These are phyloP conservation scores for Alternaria tenuissima DNA, from an alignment of 2,329 filamentous ascomycete genomes.

Conservation along the genomic window DNA sequence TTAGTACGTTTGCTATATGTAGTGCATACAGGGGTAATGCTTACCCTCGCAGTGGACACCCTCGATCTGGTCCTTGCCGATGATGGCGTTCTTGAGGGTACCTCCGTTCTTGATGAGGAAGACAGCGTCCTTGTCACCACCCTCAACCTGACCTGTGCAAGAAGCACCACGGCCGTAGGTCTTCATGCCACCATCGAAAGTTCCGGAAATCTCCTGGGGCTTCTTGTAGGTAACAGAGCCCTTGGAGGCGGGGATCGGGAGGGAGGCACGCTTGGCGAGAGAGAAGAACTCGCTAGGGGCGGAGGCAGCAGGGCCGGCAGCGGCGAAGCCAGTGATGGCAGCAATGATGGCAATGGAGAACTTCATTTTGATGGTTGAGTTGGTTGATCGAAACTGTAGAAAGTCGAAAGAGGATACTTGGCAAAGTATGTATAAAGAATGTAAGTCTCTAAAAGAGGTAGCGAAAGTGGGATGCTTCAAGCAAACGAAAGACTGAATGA, in stretches of 20 bases:
- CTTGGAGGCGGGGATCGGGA: slow-evolving; percentile 44
- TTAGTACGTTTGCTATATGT: background rate
- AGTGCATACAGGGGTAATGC: background rate
- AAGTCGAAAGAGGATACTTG: slow-evolving; percentile 20
- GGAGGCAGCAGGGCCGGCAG: slow-evolving; percentile 38
- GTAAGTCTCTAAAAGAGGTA: slow-evolving; percentile 20
- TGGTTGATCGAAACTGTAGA: slow-evolving; percentile 20
- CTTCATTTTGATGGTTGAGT: slow-evolving; percentile 43
- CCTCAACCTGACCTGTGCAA: slow-evolving; percentile 57
- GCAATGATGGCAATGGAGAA: slow-evolving; percentile 38
- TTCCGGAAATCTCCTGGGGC: slow-evolving; percentile 33
- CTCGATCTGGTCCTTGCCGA: slow-evolving; percentile 59
- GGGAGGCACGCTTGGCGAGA: slow-evolving; percentile 41
- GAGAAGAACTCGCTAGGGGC: slow-evolving; percentile 35
- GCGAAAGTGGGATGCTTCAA: slow-evolving; percentile 35
- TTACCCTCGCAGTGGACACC: slow-evolving; percentile 45
- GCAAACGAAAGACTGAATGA: slow-evolving; percentile 33
- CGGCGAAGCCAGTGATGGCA: slow-evolving; percentile 38
- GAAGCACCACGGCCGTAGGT: slow-evolving; percentile 44
- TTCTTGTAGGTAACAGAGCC: slow-evolving; percentile 41
- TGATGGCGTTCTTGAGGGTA: slow-evolving; percentile 64
- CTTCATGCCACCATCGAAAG: slow-evolving; percentile 47
- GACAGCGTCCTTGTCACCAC: slow-evolving; percentile 58
- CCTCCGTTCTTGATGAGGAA: slow-evolving; percentile 63
- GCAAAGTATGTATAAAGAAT: slow-evolving; percentile 33